Evolutionary conservation across 192 early-diverging fungal genomes (phyloP).

Genomic region (Coemansia sp.): DNA sequence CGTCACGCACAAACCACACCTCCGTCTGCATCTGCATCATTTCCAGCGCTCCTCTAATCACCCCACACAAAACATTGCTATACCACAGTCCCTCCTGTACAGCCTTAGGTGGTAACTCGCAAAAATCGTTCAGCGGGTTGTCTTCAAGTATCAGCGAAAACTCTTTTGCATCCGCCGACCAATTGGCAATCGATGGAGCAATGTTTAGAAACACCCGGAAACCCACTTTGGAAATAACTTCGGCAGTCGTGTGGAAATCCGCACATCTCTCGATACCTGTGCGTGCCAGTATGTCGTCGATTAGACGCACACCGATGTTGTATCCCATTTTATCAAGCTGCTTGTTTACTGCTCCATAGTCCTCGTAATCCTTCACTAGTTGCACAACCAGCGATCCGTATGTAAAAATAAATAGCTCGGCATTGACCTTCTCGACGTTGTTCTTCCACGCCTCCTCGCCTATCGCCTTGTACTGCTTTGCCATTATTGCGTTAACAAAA

Average conservation of each 20-base stretch:
- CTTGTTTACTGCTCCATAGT: conserved; percentile 89
- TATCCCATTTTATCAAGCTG: conserved; percentile 99
- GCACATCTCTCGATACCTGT: conserved; percentile 60
- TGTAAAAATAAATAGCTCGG: conserved; percentile 95
- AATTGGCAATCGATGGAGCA: conserved; percentile 77
- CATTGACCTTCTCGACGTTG: conserved; percentile 92
- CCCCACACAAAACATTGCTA: conserved; percentile 93
- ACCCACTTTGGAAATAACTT: conserved; percentile 93
- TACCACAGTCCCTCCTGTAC: conserved; percentile 85
- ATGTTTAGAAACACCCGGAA: conserved; percentile 97
- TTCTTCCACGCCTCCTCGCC: conserved; percentile 97
- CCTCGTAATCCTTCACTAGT: conserved; percentile 90
- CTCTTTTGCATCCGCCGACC: conserved; percentile 80
- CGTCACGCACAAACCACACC: conserved; percentile 78
- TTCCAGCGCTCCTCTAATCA: conserved; percentile 91
- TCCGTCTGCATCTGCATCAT: conserved; percentile 98
- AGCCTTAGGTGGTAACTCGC: conserved; percentile 87
- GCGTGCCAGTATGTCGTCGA: conserved; percentile 97
- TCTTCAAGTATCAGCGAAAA: conserved; percentile 95
- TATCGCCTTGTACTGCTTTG: conserved; percentile 73
- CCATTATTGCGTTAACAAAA: conserved; percentile 23
- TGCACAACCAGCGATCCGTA: conserved; percentile 97
- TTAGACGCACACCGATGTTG: conserved; percentile 92
- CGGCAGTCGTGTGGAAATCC: conserved; percentile 89
- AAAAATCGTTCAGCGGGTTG: conserved; percentile 96